Base-by-base conservation (phyloP, 2,329 filamentous ascomycete species). In the Drechslerella dactyloides region DNA sequence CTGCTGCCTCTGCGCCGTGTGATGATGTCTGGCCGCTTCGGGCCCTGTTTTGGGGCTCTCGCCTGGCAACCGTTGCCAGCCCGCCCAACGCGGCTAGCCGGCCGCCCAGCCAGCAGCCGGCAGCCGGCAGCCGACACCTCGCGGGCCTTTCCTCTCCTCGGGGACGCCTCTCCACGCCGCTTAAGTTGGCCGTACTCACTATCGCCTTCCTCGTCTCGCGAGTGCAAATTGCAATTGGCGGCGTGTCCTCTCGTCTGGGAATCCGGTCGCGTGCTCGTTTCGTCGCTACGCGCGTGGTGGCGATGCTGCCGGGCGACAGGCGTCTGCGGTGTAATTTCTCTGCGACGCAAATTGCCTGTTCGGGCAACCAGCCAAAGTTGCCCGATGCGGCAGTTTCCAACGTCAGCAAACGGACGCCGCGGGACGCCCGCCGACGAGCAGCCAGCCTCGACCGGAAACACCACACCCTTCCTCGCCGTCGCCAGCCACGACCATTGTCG, bases 11-110 rank as follows among this genome's bases (percentile, higher is more conserved):
- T 58, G 50, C 56, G 24, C 52, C 52, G 48, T 11, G 15, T 21
- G 44, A n/a, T n/a, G n/a, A n/a, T n/a, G 7, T 7, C 7, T 23
- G n/a, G 54, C 44, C 17, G 52, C 46, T 35, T 44, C 48, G 52
- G 27, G 52, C 40, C 44, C 33, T 19, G 62, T 17, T 44, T 27
- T 24, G n/a, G 35, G 24, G 19, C 21, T 30, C 46, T 10, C 23
- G 42, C 68, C 24, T 65, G 68, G 40, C 68, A 72, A 72, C 68
- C 23, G 68, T 72, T 72, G 68, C 46, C 54, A 70, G 24, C 48
- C 19, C n/a, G 7, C 40, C 40, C 40, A 13, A 7, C 33, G 7
- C 7, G 40, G 17, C 17, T 44, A n/a, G 40, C 10, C 5, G 17
- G 17, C 10, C 35, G 35, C 17, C 6, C 17, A 23, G 17, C 19